Evolutionary conservation across 306 rosid genomes (phyloP), one percentile per base, ranked within the genome.

Genomic region (Vachellia pachyceras): DNA sequence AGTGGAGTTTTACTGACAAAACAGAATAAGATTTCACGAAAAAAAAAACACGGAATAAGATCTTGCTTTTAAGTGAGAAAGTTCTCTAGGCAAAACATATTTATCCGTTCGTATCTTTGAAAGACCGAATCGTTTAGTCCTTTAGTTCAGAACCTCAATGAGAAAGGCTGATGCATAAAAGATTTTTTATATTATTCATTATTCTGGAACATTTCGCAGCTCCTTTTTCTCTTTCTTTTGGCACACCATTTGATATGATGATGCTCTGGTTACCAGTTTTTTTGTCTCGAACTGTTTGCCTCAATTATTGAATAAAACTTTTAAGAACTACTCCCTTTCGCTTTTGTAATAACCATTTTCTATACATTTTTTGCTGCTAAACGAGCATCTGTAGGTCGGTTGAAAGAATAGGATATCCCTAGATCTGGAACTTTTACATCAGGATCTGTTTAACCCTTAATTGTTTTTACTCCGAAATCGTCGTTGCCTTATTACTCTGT

Each of bases 401-500:
- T 45, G 12, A 52, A 23, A 63, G 20, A 50, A 41, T 10, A 69
- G 41, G 13, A 0, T 33, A 35, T 7, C 41, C 4, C 40, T 65
- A 44, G 86, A 83, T 73, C 83, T 73, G 14, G 71, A 78, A 65
- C 79, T 55, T 23, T 69, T 12, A 12, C 57, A 33, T 54, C 44
- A 3, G 69, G 69, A 50, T 33, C 10, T 12, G 4, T 67, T 63
- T 47, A 4, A 3, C 37, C 64, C 22, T 13, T 65, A 49, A 35
- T 37, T 10, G 47, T 72, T 79, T 83, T 79, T 74, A 49, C 35
- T n/a, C 22, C 37, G 69, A 76, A 78, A 83, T 73, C 58, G 42
- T 83, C 65, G 72, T 20, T 33, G 10, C 35, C 1, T 46, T 22
- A 2, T 9, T 49, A 49, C 3, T n/a, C 5, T 54, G n/a, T 33